Base-by-base conservation (phyloP, 768 basidiomycete genomes). In the Lentinula aciculospora region DNA sequence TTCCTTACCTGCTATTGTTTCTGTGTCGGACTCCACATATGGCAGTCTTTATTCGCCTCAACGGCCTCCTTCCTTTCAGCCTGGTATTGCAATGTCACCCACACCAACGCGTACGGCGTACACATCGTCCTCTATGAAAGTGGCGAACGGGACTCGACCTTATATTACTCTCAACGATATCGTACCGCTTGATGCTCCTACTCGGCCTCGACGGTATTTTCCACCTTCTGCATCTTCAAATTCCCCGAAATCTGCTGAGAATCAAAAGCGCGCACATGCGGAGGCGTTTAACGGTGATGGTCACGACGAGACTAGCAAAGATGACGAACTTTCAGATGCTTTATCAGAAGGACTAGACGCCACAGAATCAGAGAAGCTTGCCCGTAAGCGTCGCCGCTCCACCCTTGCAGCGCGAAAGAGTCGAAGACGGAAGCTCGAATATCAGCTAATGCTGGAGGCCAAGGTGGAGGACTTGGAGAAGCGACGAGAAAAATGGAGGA, bases 101-200 rank as follows among this genome's bases (percentile, higher is more conserved):
- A 36, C 63, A 15, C n/a, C 34, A 29, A 6, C 44, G 61, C 29
- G 8, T 23, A 47, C 51, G 61, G 51, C 60, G 60, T 39, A 57
- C 63, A 50, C 53, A 60, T 67, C 21, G 62, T 67, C 23, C 47
- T 61, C 53, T 74, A 19, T 71, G 73, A 40, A 61, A 45, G 3
- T 53, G 68, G 31, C 42, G 6, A 36, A 37, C 19, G 42, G 40
- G 7, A 17, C 53, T 63, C 83, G 89, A 61, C 85, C 82, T 69
- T 85, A 85, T 66, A 71, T 85, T 40, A 81, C 80, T 3, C 85
- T 89, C 4, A 80, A 81, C 31, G 65, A 77, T 2, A 77, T 91
- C n/a, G 80, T 93, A 17, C 78, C 86, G 15, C 67, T 84, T 62
- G 83, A 88, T 55, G 93, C 92, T 1, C 92, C 92, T 0, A 91